These are phyloP conservation scores for Azolla pinnata DNA, from an alignment of 75 land plant species.

Conservation along the genomic window DNA sequence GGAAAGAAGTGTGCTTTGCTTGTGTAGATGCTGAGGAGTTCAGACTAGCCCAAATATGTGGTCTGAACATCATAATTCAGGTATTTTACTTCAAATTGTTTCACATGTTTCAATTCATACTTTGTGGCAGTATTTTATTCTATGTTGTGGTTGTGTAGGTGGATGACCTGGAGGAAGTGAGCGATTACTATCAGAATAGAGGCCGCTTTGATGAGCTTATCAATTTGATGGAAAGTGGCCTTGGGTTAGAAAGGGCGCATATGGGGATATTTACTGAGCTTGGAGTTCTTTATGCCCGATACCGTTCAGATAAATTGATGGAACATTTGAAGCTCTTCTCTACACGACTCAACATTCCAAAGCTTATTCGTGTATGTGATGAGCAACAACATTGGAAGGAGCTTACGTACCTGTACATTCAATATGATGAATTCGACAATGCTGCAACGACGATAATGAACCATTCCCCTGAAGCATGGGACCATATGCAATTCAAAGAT, in stretches of 20 bases:
- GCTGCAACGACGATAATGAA: constrained; percentile 97
- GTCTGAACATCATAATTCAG: constrained; percentile 92
- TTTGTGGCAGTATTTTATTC: too few species aligned
- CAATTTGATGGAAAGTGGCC: constrained; percentile 94
- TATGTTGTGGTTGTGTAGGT: constrained; percentile 44
- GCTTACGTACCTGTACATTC: constrained; percentile 87
- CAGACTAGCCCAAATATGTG: constrained; percentile 95
- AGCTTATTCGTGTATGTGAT: constrained; percentile 94
- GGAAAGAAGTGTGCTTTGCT: constrained; percentile 99
- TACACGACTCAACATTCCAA: constrained; percentile 94
- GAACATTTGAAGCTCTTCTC: constrained; percentile 93
- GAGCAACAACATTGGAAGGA: constrained; percentile 99
- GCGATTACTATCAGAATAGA: constrained; percentile 92
- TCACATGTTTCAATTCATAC: background rate
- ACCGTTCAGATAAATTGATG: constrained; percentile 94
- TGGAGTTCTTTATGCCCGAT: constrained; percentile 88
- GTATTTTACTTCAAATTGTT: constrained; percentile 24
- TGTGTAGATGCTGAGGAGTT: constrained; percentile 99
- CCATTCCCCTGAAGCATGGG: constrained; percentile 99
- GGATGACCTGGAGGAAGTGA: constrained; percentile 97
- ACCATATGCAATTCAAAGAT: constrained; percentile 99
- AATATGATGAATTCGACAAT: constrained; percentile 98
- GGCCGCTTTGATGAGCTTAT: constrained; percentile 94
- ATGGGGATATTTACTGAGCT: constrained; percentile 99
- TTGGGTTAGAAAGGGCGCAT: constrained; percentile 95